Percentiles rank a stretch among this genome's conserved stretches.
phyloP scores from a whole-genome alignment of 2,329 filamentous ascomycete genomes.

The Monascus ruber region DNA sequence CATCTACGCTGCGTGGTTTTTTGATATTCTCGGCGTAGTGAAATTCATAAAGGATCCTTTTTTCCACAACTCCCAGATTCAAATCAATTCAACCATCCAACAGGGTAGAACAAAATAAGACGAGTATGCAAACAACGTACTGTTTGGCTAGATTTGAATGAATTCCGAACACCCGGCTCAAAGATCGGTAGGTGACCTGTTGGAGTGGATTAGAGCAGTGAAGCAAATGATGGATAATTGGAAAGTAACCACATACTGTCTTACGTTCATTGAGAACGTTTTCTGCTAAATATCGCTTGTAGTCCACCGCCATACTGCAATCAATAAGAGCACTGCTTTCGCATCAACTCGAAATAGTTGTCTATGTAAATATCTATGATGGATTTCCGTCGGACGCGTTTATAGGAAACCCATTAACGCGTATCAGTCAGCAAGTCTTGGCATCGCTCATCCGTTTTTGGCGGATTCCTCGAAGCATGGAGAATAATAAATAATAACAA shows the following conservation, averaged over 20 bases:
- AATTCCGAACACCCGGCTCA: conserved; percentile 72
- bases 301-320: conserved; percentile 38
- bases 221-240: background rate
- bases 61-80: conserved; percentile 4
- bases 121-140: conserved; percentile 38
- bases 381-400: conserved; percentile 5
- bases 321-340: background rate
- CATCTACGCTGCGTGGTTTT: conserved; percentile 64
- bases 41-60: conserved; percentile 78
- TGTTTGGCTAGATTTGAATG: conserved; percentile 83
- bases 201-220: background rate
- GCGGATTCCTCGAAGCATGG: background rate
- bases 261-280: conserved; percentile 65
- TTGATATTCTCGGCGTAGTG: conserved; percentile 65
- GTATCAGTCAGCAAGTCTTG: conserved; percentile 32
- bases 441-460: conserved; percentile 7
- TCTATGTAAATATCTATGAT: background rate
- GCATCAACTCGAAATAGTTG: background rate
- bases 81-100: background rate
- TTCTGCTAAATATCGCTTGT: conserved; percentile 62
- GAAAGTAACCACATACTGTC: conserved; percentile 42
- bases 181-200: conserved; percentile 74
- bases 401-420: conserved; percentile 32
- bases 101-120: background rate
- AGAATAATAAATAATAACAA: background rate